Percentiles rank a stretch among this genome's conserved stretches.
Evolutionary conservation across 2,329 filamentous ascomycete species (phyloP).

Genomic region (Xylaria sp.): DNA sequence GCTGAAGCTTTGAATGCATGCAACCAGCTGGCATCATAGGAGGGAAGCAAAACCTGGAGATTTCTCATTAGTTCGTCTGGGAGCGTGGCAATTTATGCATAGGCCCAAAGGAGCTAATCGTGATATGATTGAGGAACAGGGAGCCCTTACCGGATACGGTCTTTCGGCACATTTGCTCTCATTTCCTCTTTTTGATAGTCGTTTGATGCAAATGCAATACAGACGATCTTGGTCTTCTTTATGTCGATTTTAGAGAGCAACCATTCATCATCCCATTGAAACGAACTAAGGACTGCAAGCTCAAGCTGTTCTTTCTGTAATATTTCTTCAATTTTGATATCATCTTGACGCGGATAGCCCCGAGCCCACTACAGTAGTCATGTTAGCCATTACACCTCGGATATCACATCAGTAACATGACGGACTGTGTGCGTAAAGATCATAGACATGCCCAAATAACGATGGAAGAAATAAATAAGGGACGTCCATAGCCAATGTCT

Average conservation of each 20-base stretch:
- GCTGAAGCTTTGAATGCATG: constrained; percentile 96
- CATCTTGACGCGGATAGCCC: constrained; percentile 72
- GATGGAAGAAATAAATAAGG: background rate
- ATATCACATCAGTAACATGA: background rate
- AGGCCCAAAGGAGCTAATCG: background rate
- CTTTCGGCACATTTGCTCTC: constrained; percentile 60
- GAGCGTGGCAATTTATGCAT: background rate
- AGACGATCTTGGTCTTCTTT: constrained; percentile 68
- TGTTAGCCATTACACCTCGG: background rate
- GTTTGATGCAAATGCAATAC: constrained; percentile 66
- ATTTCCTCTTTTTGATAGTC: constrained; percentile 64
- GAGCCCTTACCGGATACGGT: constrained; percentile 58
- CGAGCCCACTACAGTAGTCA: constrained; percentile 64
- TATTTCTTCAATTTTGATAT: constrained; percentile 83
- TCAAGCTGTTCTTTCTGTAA: constrained; percentile 77
- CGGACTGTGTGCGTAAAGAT: background rate
- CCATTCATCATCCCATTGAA: constrained; percentile 87
- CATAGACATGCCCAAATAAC: background rate
- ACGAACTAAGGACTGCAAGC: constrained; percentile 86
- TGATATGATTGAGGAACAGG: background rate
- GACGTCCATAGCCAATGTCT: background rate
- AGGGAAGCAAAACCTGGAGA: constrained; percentile 77
- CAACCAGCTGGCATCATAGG: constrained; percentile 77
- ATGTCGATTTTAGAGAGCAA: constrained; percentile 76
- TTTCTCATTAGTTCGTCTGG: background rate